Conservation (phyloP, 371 early-diverging fungal species). For the Apophysomyces trapeziformis region DNA sequence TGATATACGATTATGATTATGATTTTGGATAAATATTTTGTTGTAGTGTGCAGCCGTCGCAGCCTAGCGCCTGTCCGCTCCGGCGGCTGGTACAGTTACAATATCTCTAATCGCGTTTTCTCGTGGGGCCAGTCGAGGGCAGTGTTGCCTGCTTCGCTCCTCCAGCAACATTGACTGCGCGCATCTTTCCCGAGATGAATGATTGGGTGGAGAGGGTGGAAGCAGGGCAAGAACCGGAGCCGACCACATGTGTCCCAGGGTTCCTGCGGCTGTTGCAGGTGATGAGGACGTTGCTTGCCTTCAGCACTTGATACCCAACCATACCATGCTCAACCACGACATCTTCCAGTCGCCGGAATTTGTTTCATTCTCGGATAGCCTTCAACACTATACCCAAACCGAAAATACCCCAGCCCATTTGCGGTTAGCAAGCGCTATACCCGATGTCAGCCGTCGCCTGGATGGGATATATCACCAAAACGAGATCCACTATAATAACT, state of each 20-base stretch:
- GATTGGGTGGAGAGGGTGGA: no score
- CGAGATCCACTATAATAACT: neutral
- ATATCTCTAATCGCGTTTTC: no score
- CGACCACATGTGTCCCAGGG: conserved; percentile 1
- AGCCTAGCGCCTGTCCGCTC: no score
- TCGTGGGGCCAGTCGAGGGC: no score
- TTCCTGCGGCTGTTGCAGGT: neutral
- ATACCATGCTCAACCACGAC: conserved; percentile 1
- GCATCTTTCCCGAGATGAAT: no score
- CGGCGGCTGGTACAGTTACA: no score
- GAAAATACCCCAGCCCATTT: neutral
- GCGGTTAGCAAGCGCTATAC: neutral
- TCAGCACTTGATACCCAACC: neutral
- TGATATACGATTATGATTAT: no score
- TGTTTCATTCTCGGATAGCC: neutral
- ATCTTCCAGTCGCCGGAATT: conserved; percentile 1
- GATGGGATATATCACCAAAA: neutral
- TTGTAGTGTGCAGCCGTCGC: no score
- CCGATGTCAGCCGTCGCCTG: conserved; percentile 1
- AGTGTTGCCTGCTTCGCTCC: no score
- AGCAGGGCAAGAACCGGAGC: neutral
- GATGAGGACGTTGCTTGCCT: neutral
- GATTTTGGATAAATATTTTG: no score
- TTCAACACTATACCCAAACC: neutral
- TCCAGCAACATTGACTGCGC: no score